Evolutionary conservation across 2,329 filamentous ascomycete species (phyloP).

Genomic region (Fusarium verticillioides): DNA sequence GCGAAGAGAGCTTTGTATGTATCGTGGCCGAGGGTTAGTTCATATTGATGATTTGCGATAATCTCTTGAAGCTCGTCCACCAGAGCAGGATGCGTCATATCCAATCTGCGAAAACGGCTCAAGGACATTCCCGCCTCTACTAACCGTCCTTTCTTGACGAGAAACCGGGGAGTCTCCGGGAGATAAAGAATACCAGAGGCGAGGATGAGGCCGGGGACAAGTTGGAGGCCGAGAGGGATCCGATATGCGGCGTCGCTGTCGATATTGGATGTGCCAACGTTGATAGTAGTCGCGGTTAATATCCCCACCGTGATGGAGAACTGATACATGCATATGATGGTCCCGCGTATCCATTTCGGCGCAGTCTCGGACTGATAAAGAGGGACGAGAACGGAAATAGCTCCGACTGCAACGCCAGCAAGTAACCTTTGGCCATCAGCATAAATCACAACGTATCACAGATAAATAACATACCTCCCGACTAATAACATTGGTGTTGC

Average conservation of each 20-base stretch:
- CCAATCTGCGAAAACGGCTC: conserved; percentile 76
- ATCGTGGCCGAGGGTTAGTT: conserved; percentile 71
- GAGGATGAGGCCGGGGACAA: conserved; percentile 78
- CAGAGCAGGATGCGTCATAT: conserved; percentile 77
- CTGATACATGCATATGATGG: conserved; percentile 80
- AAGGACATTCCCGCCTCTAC: conserved; percentile 74
- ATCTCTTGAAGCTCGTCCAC: conserved; percentile 81
- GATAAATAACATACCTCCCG: conserved; percentile 63
- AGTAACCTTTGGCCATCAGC: conserved; percentile 60
- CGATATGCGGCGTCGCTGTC: conserved; percentile 72
- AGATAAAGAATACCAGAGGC: conserved; percentile 75
- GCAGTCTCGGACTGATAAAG: conserved; percentile 85
- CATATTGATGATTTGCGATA: conserved; percentile 78
- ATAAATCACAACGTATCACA: fast-evolving
- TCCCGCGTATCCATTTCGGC: conserved; percentile 84
- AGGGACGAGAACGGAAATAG: conserved; percentile 78
- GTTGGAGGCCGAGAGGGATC: conserved; percentile 81
- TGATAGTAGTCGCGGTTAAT: conserved; percentile 73
- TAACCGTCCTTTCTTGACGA: conserved; percentile 76
- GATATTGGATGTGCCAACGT: conserved; percentile 72
- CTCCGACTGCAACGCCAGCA: conserved; percentile 77
- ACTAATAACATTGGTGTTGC: conserved; percentile 69
- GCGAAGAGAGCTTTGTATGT: conserved; percentile 70
- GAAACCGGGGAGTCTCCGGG: conserved; percentile 81
- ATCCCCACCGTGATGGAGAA: conserved; percentile 80